Evolutionary conservation across 1,139 yeast genomes (phyloP).

Genomic region (Hyphopichia burtonii): DNA sequence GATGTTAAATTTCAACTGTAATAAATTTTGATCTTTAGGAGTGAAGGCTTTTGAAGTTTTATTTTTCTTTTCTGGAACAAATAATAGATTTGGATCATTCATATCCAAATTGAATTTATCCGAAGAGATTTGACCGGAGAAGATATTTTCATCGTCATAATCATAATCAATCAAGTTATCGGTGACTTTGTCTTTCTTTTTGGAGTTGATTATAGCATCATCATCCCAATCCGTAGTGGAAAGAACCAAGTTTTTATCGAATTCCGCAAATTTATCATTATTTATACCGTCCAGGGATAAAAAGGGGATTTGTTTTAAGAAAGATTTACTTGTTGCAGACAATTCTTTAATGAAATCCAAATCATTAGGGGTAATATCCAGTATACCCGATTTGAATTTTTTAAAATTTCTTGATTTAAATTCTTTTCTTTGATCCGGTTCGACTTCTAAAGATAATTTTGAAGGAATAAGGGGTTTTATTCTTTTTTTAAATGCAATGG

Average conservation of each 20-base stretch:
- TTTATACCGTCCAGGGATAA: conserved; percentile 35
- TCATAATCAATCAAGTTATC: conserved; percentile 25
- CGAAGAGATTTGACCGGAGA: conserved; percentile 62
- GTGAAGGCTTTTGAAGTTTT: conserved; percentile 33
- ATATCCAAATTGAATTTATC: conserved; percentile 62
- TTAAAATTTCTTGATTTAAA: conserved; percentile 31
- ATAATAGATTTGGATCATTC: conserved; percentile 81
- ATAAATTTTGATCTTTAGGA: conserved; percentile 49
- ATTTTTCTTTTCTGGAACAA: conserved; percentile 47
- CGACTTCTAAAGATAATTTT: conserved; percentile 48
- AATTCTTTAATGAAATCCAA: conserved; percentile 30
- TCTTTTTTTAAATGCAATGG: conserved; percentile 33
- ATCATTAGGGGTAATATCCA: conserved; percentile 32
- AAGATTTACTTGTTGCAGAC: conserved; percentile 16
- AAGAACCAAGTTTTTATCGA: conserved; percentile 59
- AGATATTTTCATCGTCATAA: conserved; percentile 77
- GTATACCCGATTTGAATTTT: conserved; percentile 9
- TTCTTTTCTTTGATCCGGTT: conserved; percentile 42
- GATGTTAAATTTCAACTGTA: conserved; percentile 65
- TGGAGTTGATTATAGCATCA: conserved; percentile 56
- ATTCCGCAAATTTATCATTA: conserved; percentile 40
- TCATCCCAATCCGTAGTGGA: conserved; percentile 89
- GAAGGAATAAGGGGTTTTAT: conserved; percentile 63
- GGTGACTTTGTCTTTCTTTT: background rate
- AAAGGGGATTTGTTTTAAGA: conserved; percentile 28